Evolutionary conservation across 129 eudicot genomes (phyloP), one percentile per base, ranked within the genome.

Genomic region (Cynara cardunculus): DNA sequence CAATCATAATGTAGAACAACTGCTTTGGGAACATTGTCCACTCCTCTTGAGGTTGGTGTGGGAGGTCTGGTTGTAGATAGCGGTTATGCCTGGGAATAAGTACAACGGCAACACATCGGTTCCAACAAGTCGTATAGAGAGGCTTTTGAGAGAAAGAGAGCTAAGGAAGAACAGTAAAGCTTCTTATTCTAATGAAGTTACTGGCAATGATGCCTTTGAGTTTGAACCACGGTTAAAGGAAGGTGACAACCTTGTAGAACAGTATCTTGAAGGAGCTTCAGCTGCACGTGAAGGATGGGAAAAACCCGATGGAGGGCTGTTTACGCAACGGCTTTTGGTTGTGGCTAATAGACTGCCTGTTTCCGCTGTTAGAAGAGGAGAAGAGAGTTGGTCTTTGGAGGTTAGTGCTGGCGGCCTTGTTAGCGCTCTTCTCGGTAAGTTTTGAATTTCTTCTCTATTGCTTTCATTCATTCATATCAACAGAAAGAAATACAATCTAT

Each of bases 401-500:
- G 90, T 92, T 46, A 94, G 98, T 80, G 96, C 96, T 31, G 98
- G 98, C 19, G 98, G 98, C 35, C 87, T 94, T 49, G 98, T 94
- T 34, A 92, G 94, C 27, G 98, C 98, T 66, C 96, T 94, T 83
- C 85, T 94, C 0, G 98, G 98, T 94, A 81, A 79, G 92, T 65
- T 73, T 46, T 44, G 1, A 22, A 16, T 30, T 32, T n/a, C 44
- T 18, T 73, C 69, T 22, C 2, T 69, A 65, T 81, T 44, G 19
- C 18, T 0, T n/a, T n/a, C 2, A 0, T 27, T 12, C 11, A 2
- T 10, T 26, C 5, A 11, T 56, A 56, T 56, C 2, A 10, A 56
- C n/a, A n/a, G 9, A 53, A 53, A 0, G 21, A 44, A 7, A 39
- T 41, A 19, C 75, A 31, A n/a, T 53, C 28, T 41, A 11, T 76